Conservation (phyloP, 768 basidiomycete species). For the Lactarius psammicola region DNA sequence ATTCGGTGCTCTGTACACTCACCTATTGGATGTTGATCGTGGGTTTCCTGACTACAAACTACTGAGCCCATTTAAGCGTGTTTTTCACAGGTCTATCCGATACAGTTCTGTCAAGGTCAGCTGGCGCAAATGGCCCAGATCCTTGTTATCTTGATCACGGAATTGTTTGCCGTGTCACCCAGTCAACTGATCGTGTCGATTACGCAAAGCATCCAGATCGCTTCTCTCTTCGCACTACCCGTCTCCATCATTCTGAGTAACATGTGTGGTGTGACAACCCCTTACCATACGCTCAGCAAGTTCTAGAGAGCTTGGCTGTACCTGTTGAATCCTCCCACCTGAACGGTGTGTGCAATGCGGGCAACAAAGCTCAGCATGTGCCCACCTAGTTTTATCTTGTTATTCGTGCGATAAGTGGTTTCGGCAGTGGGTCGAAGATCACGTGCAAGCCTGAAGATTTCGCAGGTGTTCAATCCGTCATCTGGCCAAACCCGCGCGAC, state of each 20-base stretch:
- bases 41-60: slow-evolving; percentile 17
- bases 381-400: background rate
- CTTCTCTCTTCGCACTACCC: slow-evolving; percentile 80
- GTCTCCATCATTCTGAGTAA: slow-evolving; percentile 58
- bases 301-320: slow-evolving; percentile 84
- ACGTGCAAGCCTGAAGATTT: slow-evolving; percentile 68
- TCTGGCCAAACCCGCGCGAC: slow-evolving; percentile 64
- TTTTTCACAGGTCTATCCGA: slow-evolving; percentile 51
- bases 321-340: slow-evolving; percentile 66
- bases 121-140: slow-evolving; percentile 63
- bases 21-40: slow-evolving; percentile 82
- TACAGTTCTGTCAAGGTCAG: slow-evolving; percentile 65
- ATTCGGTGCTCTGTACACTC: slow-evolving; percentile 64
- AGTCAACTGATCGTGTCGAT: slow-evolving; percentile 74
- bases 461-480: slow-evolving; percentile 68
- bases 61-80: background rate
- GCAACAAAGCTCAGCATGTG: slow-evolving; percentile 71
- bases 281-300: slow-evolving; percentile 57
- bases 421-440: slow-evolving; percentile 58
- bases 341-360: slow-evolving; percentile 71
- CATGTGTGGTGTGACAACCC: slow-evolving; percentile 82
- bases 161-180: slow-evolving; percentile 70
- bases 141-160: slow-evolving; percentile 66
- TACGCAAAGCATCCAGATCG: slow-evolving; percentile 66
- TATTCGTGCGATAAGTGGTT: background rate